A percentile compares a stretch with the other conserved stretches of the same genome.
phyloP scores from a whole-genome alignment of 495 filamentous ascomycete genomes.

The Alectoria sarmentosa region DNA sequence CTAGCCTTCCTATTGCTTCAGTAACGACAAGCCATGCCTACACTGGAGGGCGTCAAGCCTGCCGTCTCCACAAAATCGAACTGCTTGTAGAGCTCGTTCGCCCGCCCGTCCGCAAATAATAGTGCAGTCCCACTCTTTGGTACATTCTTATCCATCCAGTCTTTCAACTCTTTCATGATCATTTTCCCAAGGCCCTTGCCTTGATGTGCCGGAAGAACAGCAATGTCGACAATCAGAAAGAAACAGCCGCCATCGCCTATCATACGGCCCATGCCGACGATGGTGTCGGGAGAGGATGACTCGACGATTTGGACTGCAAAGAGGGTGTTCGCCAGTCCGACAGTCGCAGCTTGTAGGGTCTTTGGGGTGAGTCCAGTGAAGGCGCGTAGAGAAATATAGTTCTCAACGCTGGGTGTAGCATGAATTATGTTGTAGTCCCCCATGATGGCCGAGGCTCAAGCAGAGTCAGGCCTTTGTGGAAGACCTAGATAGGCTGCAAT shows the following conservation, averaged over 20 bases:
- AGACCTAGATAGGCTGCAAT: no score
- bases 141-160: slow-evolving; percentile 34
- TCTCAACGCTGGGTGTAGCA: slow-evolving; percentile 9
- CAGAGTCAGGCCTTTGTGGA: not conserved
- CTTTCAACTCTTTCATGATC: slow-evolving; percentile 39
- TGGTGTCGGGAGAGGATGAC: not conserved
- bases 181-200: slow-evolving; percentile 42
- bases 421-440: not conserved
- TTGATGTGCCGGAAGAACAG: slow-evolving; percentile 42
- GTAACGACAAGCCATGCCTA: not conserved
- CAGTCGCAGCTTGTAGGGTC: slow-evolving; percentile 14
- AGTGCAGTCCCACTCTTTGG: slow-evolving; percentile 38
- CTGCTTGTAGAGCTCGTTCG: slow-evolving; percentile 38
- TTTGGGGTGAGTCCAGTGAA: slow-evolving; percentile 17
- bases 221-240: slow-evolving; percentile 48
- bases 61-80: slow-evolving; percentile 38
- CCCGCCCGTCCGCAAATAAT: slow-evolving; percentile 41
- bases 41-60: not conserved
- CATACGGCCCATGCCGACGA: slow-evolving; percentile 43
- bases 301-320: slow-evolving; percentile 14
- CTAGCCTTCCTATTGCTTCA: not conserved
- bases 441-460: not conserved
- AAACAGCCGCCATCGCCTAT: slow-evolving; percentile 49
- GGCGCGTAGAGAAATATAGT: slow-evolving; percentile 13
- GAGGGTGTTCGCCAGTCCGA: slow-evolving; percentile 21